Base-by-base conservation (phyloP, 2,329 filamentous ascomycete species). In the Myriosclerotinia curreyana region DNA sequence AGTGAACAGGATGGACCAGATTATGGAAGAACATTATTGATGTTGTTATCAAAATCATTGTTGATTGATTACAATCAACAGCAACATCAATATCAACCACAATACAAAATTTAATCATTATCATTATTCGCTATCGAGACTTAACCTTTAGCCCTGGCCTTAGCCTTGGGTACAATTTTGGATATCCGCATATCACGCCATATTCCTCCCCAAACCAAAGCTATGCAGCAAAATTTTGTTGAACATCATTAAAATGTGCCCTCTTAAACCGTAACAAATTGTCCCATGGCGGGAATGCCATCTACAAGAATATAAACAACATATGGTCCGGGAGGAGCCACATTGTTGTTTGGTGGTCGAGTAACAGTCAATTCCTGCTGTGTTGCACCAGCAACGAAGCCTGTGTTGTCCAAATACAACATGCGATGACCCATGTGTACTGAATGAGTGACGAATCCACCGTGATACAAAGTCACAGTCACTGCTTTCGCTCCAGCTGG, bases 371-470 rank as follows among this genome's bases (percentile, higher is more conserved):
- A 71, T 31, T 76, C 80, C 67, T 83, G 80, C 31, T 67, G 65
- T 28, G 73, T 76, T 49, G 70, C 68, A 14, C 78, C 78, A 1
- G 77, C 71, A n/a, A 70, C 70, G 73, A 80, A 85, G 48, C 80
- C 81, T 25, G 74, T 75, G 52, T 72, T 75, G 67, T 86, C 83
- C 49, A 86, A 75, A 69, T 80, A 79, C 49, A 82, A 64, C 80
- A 86, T 82, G 14, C 83, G 79, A 68, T 85, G 83, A 51, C 83
- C 82, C 84, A 86, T 86, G 71, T 86, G 84, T 25, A 86, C 71
- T 1, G 79, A 81, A 73, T 87, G 84, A 44, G 84, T 86, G 50
- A 86, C 81, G 68, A 84, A 86, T 7, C 84, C 84, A 51, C 82
- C 82, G 69, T 85, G 80, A 73, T 86, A 85, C 25, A 86, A 77